Percentiles rank a stretch among this genome's conserved stretches.
Conservation (phyloP, 202 grass and related monocot genomes). For the Digitaria exilis region DNA sequence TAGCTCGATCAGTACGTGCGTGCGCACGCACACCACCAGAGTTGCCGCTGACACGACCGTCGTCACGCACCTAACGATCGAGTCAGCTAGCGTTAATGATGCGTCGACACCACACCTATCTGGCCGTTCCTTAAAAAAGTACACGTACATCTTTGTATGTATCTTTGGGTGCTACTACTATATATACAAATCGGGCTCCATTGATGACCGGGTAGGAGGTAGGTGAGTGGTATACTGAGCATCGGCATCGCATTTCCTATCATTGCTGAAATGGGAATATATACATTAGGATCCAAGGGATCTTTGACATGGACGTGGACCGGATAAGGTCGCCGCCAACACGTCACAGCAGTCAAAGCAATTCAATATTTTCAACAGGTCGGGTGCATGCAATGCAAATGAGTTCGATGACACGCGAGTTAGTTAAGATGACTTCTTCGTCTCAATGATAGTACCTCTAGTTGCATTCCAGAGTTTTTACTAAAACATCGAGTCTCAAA, state of each 20-base stretch:
- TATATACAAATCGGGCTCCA: background rate
- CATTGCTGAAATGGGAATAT: background rate
- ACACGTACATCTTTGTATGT: background rate
- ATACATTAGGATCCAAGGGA: background rate
- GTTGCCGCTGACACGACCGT: slow-evolving; percentile 9
- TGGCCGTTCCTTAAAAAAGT: background rate
- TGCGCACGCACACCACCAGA: background rate
- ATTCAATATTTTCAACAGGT: background rate
- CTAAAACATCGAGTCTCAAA: too few relatives aligned
- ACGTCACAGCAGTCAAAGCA: background rate
- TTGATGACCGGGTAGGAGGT: slow-evolving; percentile 5
- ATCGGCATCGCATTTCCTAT: background rate
- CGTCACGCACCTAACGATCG: background rate
- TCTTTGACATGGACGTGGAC: background rate
- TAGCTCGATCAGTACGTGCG: too few relatives aligned
- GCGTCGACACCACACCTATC: background rate
- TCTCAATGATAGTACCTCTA: too few relatives aligned
- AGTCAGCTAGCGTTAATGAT: background rate
- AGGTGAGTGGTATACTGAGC: background rate
- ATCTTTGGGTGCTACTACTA: background rate
- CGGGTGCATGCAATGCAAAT: background rate
- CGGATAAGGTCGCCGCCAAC: slow-evolving; percentile 29
- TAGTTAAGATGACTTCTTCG: too few relatives aligned
- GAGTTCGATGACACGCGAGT: too few relatives aligned
- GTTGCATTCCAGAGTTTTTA: too few relatives aligned